These are phyloP conservation scores for Penicillium herquei DNA, from an alignment of 495 filamentous ascomycete genomes.

Conservation along the genomic window DNA sequence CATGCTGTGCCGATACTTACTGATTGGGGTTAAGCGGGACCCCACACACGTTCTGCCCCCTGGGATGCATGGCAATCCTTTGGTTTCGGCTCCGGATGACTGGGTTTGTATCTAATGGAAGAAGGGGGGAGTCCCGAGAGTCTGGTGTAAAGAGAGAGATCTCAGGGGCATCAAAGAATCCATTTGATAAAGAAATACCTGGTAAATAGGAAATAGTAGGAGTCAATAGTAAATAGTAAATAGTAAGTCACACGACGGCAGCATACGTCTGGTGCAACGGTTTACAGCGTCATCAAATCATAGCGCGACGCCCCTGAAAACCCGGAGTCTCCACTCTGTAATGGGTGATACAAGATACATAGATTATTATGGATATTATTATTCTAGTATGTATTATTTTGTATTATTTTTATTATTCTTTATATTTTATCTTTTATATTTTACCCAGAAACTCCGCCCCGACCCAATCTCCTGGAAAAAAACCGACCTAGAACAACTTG, in stretches of 20 bases:
- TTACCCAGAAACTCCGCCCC: conserved; percentile 9
- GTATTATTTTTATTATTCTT: too few relatives aligned
- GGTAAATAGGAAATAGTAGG: too few relatives aligned
- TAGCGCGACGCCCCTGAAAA: conserved; percentile 8
- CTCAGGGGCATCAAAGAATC: background rate
- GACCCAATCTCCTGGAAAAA: conserved; percentile 9
- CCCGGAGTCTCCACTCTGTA: background rate
- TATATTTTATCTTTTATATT: background rate
- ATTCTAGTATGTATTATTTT: too few relatives aligned
- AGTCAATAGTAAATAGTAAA: background rate
- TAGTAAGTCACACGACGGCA: background rate
- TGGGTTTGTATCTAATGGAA: conserved; percentile 2
- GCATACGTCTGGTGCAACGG: conserved; percentile 3
- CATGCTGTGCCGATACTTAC: background rate
- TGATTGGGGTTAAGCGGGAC: conserved; percentile 4
- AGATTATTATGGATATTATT: too few relatives aligned
- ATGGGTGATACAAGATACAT: too few relatives aligned
- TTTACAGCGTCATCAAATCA: conserved; percentile 6
- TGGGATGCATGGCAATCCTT: conserved; percentile 6
- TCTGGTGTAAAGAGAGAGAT: background rate
- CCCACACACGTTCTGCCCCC: conserved; percentile 8
- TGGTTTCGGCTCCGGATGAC: conserved; percentile 16
- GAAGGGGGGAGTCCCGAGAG: background rate
- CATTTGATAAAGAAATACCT: too few relatives aligned
- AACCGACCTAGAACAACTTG: background rate